These are phyloP conservation scores for Wickerhamiella alocasiicola DNA, from an alignment of 805 yeast genomes.

Conservation along the genomic window DNA sequence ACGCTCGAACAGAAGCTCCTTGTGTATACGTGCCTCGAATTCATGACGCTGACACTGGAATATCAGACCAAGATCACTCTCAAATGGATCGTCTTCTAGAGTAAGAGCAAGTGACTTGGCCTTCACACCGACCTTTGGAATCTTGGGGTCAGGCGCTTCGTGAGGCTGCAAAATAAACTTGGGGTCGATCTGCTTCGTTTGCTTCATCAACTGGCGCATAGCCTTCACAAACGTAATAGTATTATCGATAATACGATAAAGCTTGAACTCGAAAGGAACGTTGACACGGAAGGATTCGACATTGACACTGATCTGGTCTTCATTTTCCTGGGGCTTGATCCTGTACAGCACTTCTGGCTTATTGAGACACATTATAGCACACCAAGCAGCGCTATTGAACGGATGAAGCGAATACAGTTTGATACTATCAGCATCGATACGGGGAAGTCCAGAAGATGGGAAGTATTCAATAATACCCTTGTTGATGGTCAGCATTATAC, in stretches of 20 bases:
- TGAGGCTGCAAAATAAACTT: slow-evolving; percentile 21
- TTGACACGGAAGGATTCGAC: slow-evolving; percentile 28
- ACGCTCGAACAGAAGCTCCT: slow-evolving; percentile 8
- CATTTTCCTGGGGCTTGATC: slow-evolving; percentile 5
- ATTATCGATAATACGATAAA: slow-evolving; percentile 72
- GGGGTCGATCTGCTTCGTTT: slow-evolving; percentile 21
- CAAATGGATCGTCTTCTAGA: slow-evolving; percentile 85
- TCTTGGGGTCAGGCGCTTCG: slow-evolving; percentile 20
- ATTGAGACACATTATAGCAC: slow-evolving; percentile 25
- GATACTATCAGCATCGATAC: slow-evolving; percentile 28
- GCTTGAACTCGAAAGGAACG: slow-evolving; percentile 61
- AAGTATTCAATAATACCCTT: slow-evolving; percentile 24
- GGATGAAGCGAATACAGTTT: slow-evolving; percentile 43
- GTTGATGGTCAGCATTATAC: slow-evolving; percentile 34
- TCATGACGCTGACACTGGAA: slow-evolving; percentile 44
- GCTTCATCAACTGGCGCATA: slow-evolving; percentile 37
- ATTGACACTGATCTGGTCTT: slow-evolving; percentile 16
- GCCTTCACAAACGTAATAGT: slow-evolving; percentile 56
- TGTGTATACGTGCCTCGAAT: slow-evolving; percentile 10
- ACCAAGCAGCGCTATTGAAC: slow-evolving; percentile 30
- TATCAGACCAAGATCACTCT: slow-evolving; percentile 52
- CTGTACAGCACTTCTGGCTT: slow-evolving; percentile 18
- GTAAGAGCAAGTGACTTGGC: slow-evolving; percentile 48
- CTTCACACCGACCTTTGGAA: slow-evolving; percentile 39
- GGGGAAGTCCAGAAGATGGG: slow-evolving; percentile 25